A percentile compares a stretch with the other conserved stretches of the same genome.
Conservation (phyloP, 345 rosid species). For the Aurinia saxatilis region DNA sequence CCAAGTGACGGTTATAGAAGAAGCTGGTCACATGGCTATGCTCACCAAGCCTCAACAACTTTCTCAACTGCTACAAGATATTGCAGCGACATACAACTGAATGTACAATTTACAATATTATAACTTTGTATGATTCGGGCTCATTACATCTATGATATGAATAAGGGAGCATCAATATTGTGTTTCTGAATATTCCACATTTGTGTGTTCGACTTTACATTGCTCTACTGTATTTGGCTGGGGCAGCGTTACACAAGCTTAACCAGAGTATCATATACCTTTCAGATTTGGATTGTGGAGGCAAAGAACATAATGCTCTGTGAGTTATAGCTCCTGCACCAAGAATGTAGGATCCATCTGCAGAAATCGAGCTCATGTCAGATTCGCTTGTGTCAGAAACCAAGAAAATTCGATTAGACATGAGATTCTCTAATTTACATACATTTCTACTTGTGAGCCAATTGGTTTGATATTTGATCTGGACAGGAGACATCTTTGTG, state of each 20-base stretch:
- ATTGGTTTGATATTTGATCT: constrained; percentile 2
- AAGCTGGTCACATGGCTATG: constrained; percentile 50
- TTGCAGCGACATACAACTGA: constrained; percentile 10
- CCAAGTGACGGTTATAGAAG: constrained; percentile 32
- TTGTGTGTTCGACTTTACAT: background rate
- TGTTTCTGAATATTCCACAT: background rate
- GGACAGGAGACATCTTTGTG: constrained; percentile 4
- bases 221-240: constrained; percentile 23
- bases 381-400: constrained; percentile 15
- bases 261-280: constrained; percentile 25
- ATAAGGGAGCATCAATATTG: constrained; percentile 1
- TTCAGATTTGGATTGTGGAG: constrained; percentile 18
- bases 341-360: constrained; percentile 12
- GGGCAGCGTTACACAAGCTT: constrained; percentile 21
- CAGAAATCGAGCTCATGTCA: constrained; percentile 1
- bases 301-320: constrained; percentile 19
- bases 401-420: background rate
- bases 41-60: constrained; percentile 35
- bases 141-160: constrained; percentile 9
- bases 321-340: constrained; percentile 10
- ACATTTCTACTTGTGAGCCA: constrained; percentile 1
- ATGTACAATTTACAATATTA: background rate
- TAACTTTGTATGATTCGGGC: background rate
- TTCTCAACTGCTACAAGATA: constrained; percentile 18
- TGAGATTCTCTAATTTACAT: constrained; percentile 20